Evolutionary conservation across 768 basidiomycete species (phyloP), one percentile per base, ranked within the genome.

Genomic region (Collybia sp.): DNA sequence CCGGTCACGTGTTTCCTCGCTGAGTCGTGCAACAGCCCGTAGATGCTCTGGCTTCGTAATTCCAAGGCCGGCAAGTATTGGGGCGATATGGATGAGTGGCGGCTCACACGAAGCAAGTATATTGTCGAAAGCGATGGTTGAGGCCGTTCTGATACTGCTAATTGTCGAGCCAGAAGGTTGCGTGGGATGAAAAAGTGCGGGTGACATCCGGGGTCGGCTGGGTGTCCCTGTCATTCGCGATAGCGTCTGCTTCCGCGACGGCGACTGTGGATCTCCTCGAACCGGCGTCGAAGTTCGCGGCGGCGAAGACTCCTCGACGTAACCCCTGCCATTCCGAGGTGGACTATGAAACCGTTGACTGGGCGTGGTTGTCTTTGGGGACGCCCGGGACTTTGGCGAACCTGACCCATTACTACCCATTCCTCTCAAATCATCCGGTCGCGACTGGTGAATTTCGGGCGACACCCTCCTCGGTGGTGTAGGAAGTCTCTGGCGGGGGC

Each of bases 61-160:
- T 0, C 86, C 85, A 9, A 88, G 66, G 19, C 65, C 71, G 25
- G 66, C 67, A 25, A 88, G 64, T 13, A 77, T 64, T 0, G 82
- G 82, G 1, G 70, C 65, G 34, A 86, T 75, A 63, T 88, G 86
- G 12, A 76, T 44, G 40, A 88, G 63, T 2, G 85, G 77, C 13
- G 86, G 85, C 47, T 78, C 70, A 57, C 85, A 88, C 4, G 82
- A 74, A 1, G 69, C 61, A 12, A 88, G 72, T 32, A 87, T 63
- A 1, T 66, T 59, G 47, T 82, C 79, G 16, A 88, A 70, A 5
- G 73, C 65, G 13, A 71, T 32, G 0, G 55, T 55, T 2, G 66
- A 62, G 0, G 56, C 54, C 0, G 68, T 67, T 42, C 65, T 67
- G 49, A 72, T 71, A 18, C 66, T 70, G 58, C 68, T 73, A 54